Conservation (phyloP, 768 basidiomycete species). For the Tephrocybe rancida region DNA sequence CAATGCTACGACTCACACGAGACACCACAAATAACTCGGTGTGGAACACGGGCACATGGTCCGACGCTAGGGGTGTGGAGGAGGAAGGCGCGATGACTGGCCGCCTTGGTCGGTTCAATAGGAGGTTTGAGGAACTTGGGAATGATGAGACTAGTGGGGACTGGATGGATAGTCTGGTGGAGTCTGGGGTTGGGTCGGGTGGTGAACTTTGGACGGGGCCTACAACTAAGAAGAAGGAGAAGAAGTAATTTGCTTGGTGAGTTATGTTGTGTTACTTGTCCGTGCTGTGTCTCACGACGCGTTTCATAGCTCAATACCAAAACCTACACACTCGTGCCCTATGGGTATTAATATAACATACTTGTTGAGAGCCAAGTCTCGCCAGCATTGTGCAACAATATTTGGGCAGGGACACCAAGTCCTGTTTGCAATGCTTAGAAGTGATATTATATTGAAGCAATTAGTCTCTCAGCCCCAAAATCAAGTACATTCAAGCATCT, state of each 20-base stretch:
- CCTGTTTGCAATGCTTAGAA: too few species aligned
- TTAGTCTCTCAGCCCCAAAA: too few species aligned
- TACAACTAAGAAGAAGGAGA: constrained; percentile 8
- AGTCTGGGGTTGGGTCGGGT: constrained; percentile 11
- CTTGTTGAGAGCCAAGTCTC: too few species aligned
- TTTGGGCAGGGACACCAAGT: too few species aligned
- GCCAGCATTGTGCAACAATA: too few species aligned
- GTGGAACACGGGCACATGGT: constrained; percentile 71
- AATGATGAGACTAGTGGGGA: constrained; percentile 32
- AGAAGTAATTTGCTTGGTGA: constrained; percentile 8
- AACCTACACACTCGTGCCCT: too few species aligned
- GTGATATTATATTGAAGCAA: too few species aligned
- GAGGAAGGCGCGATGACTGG: constrained; percentile 77
- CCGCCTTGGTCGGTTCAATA: constrained; percentile 78
- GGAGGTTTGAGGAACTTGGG: constrained; percentile 61
- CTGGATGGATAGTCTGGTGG: constrained; percentile 33
- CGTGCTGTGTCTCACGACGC: too few species aligned
- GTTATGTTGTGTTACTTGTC: neutral
- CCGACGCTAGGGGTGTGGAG: constrained; percentile 53
- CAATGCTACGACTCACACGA: constrained; percentile 74
- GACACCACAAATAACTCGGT: constrained; percentile 89
- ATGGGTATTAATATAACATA: too few species aligned
- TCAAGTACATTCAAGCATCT: constrained; percentile 27
- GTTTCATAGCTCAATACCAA: too few species aligned
- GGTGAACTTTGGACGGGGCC: constrained; percentile 14